Conservation (phyloP, 805 yeast genomes). For the Wickerhamomyces kurtzmanii region DNA sequence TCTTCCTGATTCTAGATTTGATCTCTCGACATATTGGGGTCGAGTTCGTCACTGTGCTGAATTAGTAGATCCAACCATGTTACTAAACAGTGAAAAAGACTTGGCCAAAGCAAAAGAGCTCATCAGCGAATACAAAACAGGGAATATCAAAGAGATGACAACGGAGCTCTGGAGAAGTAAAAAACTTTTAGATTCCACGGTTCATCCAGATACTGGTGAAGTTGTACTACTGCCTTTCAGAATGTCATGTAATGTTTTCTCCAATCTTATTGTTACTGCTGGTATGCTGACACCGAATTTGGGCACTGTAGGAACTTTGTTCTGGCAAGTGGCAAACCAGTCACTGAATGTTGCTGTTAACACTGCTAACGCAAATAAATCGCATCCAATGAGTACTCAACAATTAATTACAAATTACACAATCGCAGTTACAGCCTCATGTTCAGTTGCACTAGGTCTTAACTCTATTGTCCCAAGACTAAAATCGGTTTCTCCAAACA, state of each 20-base stretch:
- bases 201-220: constrained; percentile 96
- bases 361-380: constrained; percentile 92
- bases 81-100: constrained; percentile 58
- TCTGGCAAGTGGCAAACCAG: constrained; percentile 98
- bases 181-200: constrained; percentile 77
- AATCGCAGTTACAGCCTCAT: constrained; percentile 88
- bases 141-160: constrained; percentile 52
- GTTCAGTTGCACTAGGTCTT: constrained; percentile 91
- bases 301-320: constrained; percentile 82
- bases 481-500: constrained; percentile 54
- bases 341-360: constrained; percentile 94
- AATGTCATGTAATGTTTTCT: constrained; percentile 92
- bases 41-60: constrained; percentile 92
- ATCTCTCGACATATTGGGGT: constrained; percentile 80
- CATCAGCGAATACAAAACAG: constrained; percentile 66
- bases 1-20: constrained; percentile 74
- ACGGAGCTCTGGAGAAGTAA: constrained; percentile 88
- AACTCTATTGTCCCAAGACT: constrained; percentile 86
- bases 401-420: constrained; percentile 76
- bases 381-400: constrained; percentile 74
- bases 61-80: constrained; percentile 86
- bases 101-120: constrained; percentile 54
- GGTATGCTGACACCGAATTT: constrained; percentile 97
- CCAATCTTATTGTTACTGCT: constrained; percentile 88
- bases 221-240: constrained; percentile 89